Percentiles rank a stretch among this genome's conserved stretches.
Evolutionary conservation across 495 filamentous ascomycete genomes (phyloP).

Genomic region (Thermothielavioides terrestris): DNA sequence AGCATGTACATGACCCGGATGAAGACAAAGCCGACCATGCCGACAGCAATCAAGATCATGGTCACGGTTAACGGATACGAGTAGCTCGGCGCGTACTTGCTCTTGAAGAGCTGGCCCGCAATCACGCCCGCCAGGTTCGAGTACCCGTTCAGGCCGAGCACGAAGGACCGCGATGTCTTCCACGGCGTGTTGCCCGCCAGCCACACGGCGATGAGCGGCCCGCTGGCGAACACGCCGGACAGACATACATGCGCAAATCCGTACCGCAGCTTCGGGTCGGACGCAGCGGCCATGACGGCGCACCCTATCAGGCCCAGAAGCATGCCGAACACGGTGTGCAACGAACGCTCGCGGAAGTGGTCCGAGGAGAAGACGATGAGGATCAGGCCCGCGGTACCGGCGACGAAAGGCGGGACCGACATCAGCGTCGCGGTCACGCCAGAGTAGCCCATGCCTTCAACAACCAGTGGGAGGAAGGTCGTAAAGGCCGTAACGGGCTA

Average conservation of each 20-base stretch:
- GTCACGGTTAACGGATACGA: slow-evolving; percentile 26
- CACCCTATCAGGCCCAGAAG: background rate
- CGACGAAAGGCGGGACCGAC: background rate
- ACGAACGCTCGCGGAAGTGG: slow-evolving; percentile 2
- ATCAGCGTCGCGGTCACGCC: slow-evolving; percentile 43
- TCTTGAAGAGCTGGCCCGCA: slow-evolving; percentile 29
- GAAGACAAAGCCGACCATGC: slow-evolving; percentile 16
- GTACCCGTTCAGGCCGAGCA: slow-evolving; percentile 27
- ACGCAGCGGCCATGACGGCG: background rate
- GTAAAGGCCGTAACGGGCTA: slow-evolving; percentile 24
- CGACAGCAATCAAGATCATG: slow-evolving; percentile 25
- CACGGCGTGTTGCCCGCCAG: slow-evolving; percentile 15
- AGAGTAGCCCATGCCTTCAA: slow-evolving; percentile 33
- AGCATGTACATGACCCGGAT: slow-evolving; percentile 13
- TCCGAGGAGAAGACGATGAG: slow-evolving; percentile 3
- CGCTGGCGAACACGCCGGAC: background rate
- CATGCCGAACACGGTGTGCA: background rate
- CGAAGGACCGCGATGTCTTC: slow-evolving; percentile 16
- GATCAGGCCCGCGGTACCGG: slow-evolving; percentile 7
- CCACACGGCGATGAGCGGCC: slow-evolving; percentile 10
- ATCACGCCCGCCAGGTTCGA: slow-evolving; percentile 32
- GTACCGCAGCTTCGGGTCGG: background rate
- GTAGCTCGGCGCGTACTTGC: slow-evolving; percentile 28
- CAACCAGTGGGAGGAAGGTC: slow-evolving; percentile 27
- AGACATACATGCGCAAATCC: background rate